Conservation (phyloP, 2,329 filamentous ascomycete species). For the Hymenoscyphus linearis region DNA sequence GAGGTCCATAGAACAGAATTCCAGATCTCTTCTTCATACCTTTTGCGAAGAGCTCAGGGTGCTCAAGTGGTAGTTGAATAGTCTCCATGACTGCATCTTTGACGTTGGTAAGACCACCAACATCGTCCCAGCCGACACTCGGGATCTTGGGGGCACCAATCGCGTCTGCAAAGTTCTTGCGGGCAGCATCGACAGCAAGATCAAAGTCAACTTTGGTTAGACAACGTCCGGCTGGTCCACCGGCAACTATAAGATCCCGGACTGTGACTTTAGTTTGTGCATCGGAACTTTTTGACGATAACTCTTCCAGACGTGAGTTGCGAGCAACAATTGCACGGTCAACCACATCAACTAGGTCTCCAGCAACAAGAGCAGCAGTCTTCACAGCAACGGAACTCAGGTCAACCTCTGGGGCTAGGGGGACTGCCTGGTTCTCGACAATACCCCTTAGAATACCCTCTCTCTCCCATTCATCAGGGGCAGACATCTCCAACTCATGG, state of each 20-base stretch:
- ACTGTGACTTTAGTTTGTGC: conserved; percentile 51
- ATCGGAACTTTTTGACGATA: conserved; percentile 49
- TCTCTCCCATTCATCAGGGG: conserved; percentile 87
- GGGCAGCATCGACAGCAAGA: conserved; percentile 85
- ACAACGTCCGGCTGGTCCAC: conserved; percentile 71
- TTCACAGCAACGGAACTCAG: conserved; percentile 83
- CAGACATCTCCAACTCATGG: conserved; percentile 89
- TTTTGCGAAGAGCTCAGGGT: conserved; percentile 90
- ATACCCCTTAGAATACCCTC: conserved; percentile 80
- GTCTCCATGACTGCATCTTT: conserved; percentile 98
- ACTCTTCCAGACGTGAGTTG: conserved; percentile 65
- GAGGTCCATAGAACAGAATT: conserved; percentile 87
- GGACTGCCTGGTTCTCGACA: conserved; percentile 68
- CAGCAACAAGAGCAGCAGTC: conserved; percentile 90
- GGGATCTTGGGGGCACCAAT: conserved; percentile 98
- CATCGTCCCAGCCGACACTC: conserved; percentile 93
- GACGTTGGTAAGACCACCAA: conserved; percentile 86
- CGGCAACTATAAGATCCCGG: conserved; percentile 82
- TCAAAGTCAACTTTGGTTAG: conserved; percentile 84
- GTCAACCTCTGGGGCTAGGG: conserved; percentile 78
- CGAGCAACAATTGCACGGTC: conserved; percentile 80
- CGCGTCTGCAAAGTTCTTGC: conserved; percentile 96
- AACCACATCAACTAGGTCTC: conserved; percentile 89
- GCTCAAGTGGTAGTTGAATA: conserved; percentile 85
- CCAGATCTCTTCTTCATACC: conserved; percentile 97